Evolutionary conservation across 225 moss, liverwort and hornwort species (phyloP), one percentile per base, ranked within the genome.

Genomic region (Rhytidiadelphus loreus): DNA sequence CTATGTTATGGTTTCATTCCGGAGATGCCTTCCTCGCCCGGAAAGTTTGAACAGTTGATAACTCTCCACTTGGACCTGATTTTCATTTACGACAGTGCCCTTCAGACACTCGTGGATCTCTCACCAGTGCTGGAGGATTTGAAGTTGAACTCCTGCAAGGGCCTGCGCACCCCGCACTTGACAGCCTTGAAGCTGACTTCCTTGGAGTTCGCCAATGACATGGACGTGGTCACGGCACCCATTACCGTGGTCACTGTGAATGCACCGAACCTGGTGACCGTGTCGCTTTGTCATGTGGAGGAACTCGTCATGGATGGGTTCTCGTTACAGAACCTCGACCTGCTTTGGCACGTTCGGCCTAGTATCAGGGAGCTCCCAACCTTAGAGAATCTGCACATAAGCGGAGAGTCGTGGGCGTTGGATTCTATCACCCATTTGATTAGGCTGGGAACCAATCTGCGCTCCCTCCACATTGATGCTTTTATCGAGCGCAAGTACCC

Each of bases 331-430:
- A 90, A 85, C 55, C 93, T 94, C 15, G 87, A 88, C 87, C 86
- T 94, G 84, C 93, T 93, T 71, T 94, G 93, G 91, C 94, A 94
- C 93, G 90, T 94, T 66, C 94, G 93, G n/a, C 93, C 94, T 32
- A 92, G 79, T 85, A 85, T 94, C 68, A 89, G 94, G 69, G 94
- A 94, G 92, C 93, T 94, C 82, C 93, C 93, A 60, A 29, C 74
- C n/a, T 73, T 94, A 61, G 85, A 83, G 83, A 81, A 76, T 57
- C 58, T 94, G 85, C 93, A 94, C 72, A 88, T 94, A 46, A 93
- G 94, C 58, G 94, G 94, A 74, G 93, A 93, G 82, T 86, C 93
- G 33, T 94, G 94, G 94, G 93, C 94, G 74, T 89, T 93, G 83
- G 93, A 94, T 82, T 94, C 92, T 24, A 89, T 94, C 56, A 94